Conservation (phyloP, 2,329 filamentous ascomycete species). For the Cercospora nicotianae region DNA sequence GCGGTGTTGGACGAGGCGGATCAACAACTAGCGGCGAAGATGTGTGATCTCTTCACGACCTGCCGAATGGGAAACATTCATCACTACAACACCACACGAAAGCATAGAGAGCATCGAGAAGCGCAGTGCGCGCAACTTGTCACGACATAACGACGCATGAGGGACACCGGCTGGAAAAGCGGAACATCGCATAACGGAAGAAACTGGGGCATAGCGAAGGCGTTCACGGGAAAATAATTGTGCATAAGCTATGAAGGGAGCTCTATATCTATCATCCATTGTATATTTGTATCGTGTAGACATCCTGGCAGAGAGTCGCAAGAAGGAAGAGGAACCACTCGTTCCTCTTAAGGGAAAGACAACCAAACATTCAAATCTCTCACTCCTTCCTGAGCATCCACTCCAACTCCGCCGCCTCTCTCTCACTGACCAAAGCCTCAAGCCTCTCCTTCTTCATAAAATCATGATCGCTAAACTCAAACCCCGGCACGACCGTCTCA, state of each 20-base stretch:
- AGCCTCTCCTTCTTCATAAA: slow-evolving; percentile 59
- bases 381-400: slow-evolving; percentile 43
- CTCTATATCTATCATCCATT: background rate
- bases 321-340: no score
- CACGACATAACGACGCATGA: slow-evolving; percentile 6
- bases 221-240: slow-evolving; percentile 11
- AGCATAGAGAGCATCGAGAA: background rate
- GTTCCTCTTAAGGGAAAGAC: no score
- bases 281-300: slow-evolving; percentile 9
- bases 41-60: slow-evolving; percentile 22
- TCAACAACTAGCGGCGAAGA: slow-evolving; percentile 37
- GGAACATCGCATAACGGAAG: slow-evolving; percentile 6
- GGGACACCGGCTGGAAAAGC: slow-evolving; percentile 1
- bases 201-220: slow-evolving; percentile 22
- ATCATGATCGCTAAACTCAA: slow-evolving; percentile 67
- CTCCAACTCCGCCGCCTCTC: slow-evolving; percentile 51
- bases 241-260: background rate
- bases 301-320: background rate
- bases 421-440: slow-evolving; percentile 53
- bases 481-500: slow-evolving; percentile 68
- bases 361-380: no score
- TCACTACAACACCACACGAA: background rate
- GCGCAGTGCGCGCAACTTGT: background rate
- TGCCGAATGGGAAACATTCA: background rate
- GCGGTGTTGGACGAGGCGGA: slow-evolving; percentile 29